A percentile compares a stretch with the other conserved stretches of the same genome.
Conservation (phyloP, 2,329 filamentous ascomycete genomes). For the Colletotrichum higginsianum region DNA sequence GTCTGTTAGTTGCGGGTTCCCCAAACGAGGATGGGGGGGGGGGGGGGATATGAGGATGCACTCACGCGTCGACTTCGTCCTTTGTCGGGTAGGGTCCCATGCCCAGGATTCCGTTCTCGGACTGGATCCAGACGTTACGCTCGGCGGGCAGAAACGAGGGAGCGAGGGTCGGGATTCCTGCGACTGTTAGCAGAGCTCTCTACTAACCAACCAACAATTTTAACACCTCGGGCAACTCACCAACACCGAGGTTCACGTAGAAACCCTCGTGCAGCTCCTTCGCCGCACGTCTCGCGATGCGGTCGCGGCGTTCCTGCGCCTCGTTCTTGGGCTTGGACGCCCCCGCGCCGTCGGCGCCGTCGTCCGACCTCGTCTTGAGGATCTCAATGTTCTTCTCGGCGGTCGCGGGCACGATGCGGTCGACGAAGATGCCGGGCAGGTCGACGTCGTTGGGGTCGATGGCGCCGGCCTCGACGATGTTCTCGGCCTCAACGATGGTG, state of each 20-base stretch:
- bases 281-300: constrained; percentile 83
- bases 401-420: constrained; percentile 83
- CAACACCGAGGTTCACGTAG: constrained; percentile 85
- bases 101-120: constrained; percentile 88
- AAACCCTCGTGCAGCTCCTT: constrained; percentile 86
- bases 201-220: not conserved
- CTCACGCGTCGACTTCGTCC: constrained; percentile 75
- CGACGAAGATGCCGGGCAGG: constrained; percentile 86
- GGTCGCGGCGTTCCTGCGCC: constrained; percentile 71
- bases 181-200: not conserved
- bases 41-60: constrained; percentile 41
- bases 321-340: constrained; percentile 57
- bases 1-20: constrained; percentile 45
- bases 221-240: constrained; percentile 13
- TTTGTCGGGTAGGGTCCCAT: constrained; percentile 86
- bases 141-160: constrained; percentile 80
- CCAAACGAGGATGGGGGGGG: not conserved
- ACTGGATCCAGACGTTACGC: constrained; percentile 85
- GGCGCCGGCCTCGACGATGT: constrained; percentile 82
- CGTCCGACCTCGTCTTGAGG: constrained; percentile 68
- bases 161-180: constrained; percentile 87
- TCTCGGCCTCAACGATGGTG: constrained; percentile 88
- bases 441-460: constrained; percentile 83
- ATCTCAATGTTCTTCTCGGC: constrained; percentile 81
- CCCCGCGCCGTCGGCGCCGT: constrained; percentile 51